Base-by-base conservation (phyloP, 164 flowering plant species). In the Echeveria elegans region DNA sequence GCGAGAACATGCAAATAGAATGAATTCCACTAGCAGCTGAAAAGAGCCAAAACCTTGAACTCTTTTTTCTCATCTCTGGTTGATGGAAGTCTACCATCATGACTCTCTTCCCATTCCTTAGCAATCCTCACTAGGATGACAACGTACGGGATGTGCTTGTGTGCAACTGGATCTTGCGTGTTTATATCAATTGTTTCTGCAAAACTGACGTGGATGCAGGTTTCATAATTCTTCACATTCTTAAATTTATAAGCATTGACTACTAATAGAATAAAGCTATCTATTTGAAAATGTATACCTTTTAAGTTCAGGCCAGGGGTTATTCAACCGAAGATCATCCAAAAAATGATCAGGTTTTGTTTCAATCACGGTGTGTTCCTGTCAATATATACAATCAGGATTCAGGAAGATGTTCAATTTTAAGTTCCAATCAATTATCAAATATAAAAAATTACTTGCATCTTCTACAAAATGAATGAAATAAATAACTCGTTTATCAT, bases 291-390 rank as follows among this genome's bases (percentile, higher is more conserved):
- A 65, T 61, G 15, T 43, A 43, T 43, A 90, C 97, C 86, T 80
- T 75, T 68, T 84, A 36, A 92, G 96, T 77, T 95, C 97, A 68
- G 92, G 91, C 99, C 99, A 95, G 45, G 99, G 99, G 68, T 85
- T 85, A 75, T 95, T 86, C 63, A 92, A 74, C 68, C 97, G 91
- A 32, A 92, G 97, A 70, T 86, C 96, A 74, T 92, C 96, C 69
- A 92, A 75, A 74, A 92, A 92, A 78, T 95, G 99, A 71, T 95
- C 99, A 72, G 99, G 99, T 78, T 95, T 95, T 77, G 99, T 85
- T 67, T 95, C 99, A 69, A 95, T 79, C 23, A 95, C 94, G 36
- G 86, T 68, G 76, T 93, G 97, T 72, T 93, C 98, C 98, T 93
- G 85, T 62, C 31, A 28, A 31, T 29, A 8, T 34, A 56, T 31